Evolutionary conservation across 345 rosid species (phyloP).

Genomic region (Citrus unshiu): DNA sequence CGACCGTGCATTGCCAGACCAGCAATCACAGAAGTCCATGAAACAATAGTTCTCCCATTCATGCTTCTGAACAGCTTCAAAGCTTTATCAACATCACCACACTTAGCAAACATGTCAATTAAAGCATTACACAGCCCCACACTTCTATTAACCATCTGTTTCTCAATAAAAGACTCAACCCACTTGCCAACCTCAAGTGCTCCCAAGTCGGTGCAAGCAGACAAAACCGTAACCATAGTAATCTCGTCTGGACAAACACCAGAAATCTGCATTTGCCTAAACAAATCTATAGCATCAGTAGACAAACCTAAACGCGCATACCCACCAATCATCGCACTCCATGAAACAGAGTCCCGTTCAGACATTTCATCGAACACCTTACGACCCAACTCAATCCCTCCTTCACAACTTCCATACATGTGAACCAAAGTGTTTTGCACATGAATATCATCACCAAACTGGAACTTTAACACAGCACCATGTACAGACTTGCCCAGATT

Average conservation of each 20-base stretch:
- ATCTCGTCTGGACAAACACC: slow-evolving; percentile 50
- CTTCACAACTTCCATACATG: slow-evolving; percentile 30
- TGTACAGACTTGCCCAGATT: slow-evolving; percentile 41
- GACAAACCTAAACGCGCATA: slow-evolving; percentile 37
- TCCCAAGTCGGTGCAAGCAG: slow-evolving; percentile 54
- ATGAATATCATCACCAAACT: slow-evolving; percentile 39
- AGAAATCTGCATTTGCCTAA: slow-evolving; percentile 43
- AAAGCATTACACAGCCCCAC: slow-evolving; percentile 47
- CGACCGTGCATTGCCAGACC: slow-evolving; percentile 61
- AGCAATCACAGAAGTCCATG: slow-evolving; percentile 58
- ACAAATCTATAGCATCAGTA: slow-evolving; percentile 38
- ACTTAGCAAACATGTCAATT: slow-evolving; percentile 53
- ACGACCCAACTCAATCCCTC: slow-evolving; percentile 37
- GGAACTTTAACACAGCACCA: slow-evolving; percentile 41
- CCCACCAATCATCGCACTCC: slow-evolving; percentile 62
- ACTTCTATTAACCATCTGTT: slow-evolving; percentile 22
- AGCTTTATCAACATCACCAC: slow-evolving; percentile 56
- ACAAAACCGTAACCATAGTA: slow-evolving; percentile 49
- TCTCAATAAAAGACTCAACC: slow-evolving; percentile 46
- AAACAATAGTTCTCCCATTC: slow-evolving; percentile 39
- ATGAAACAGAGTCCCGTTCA: slow-evolving; percentile 40
- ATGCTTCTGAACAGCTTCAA: slow-evolving; percentile 41
- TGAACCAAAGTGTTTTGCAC: slow-evolving; percentile 52
- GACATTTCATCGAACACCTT: slow-evolving; percentile 52
- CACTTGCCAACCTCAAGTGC: slow-evolving; percentile 57